These are phyloP conservation scores for Telopea speciosissima DNA, from an alignment of 177 flowering plant genomes.

Conservation along the genomic window DNA sequence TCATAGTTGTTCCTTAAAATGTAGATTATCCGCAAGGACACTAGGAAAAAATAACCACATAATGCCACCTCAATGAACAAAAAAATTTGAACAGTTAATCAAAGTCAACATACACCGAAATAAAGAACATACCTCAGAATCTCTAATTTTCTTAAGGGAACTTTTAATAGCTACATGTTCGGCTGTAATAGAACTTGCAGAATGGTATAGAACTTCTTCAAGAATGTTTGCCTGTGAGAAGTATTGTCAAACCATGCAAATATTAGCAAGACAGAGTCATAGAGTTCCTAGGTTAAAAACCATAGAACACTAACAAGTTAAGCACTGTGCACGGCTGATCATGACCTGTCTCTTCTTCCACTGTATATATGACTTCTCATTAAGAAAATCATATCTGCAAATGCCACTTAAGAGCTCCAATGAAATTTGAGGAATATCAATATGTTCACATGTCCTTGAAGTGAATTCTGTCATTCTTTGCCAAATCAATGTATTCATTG, in stretches of 20 bases:
- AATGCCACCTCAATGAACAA: not conserved
- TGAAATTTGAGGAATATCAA: constrained; percentile 51
- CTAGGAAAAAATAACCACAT: not conserved
- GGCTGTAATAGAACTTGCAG: constrained; percentile 21
- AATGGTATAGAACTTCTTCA: constrained; percentile 51
- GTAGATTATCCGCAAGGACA: not conserved
- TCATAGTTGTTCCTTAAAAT: not conserved
- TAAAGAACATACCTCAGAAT: constrained; percentile 35
- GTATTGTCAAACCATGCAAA: not conserved
- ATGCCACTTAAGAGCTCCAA: constrained; percentile 52
- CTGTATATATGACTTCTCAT: constrained; percentile 51
- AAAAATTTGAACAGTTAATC: not conserved
- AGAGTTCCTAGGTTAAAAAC: not conserved
- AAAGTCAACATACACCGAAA: not conserved
- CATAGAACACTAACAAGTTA: not conserved
- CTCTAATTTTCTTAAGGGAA: constrained; percentile 45
- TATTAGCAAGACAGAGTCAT: not conserved
- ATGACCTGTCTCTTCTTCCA: constrained; percentile 79
- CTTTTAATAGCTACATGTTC: constrained; percentile 31
- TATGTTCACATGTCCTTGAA: constrained; percentile 31
- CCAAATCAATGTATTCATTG: constrained; percentile 54
- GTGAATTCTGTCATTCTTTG: constrained; percentile 40
- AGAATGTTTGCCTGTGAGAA: constrained; percentile 48
- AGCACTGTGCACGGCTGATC: constrained; percentile 2
- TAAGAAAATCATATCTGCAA: constrained; percentile 47